Evolutionary conservation across 805 yeast genomes (phyloP), one percentile per base, ranked within the genome.

Genomic region (Pichia deserticola): DNA sequence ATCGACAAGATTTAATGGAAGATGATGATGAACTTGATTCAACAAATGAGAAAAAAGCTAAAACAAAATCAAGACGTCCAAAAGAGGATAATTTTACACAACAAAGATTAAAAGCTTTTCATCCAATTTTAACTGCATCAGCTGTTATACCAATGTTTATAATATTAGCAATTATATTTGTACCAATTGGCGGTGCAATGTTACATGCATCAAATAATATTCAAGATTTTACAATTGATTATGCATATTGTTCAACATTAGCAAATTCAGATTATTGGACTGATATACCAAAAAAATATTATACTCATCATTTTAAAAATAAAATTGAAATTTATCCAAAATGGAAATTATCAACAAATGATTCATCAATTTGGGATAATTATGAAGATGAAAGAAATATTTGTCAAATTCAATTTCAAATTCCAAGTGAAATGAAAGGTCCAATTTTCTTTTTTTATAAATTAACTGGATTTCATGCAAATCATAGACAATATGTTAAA

Each of bases 401-500:
- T 5, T 92, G 99, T 67, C 71, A 76, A 45, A 60, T 92, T 43
- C 83, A 82, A 61, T 93, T 92, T 67, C 76, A 79, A 52, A 69
- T 89, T 36, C 95, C 96, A 20, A 72, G 76, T 50, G 82, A 82
- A 46, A 72, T 92, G 63, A 78, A 82, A 33, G 79, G 84, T 3
- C 89, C 95, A 7, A 71, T 90, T 13, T 89, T 75, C 63, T 62
- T 89, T 54, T 93, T 85, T 68, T 92, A 92, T 70, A 81, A 82
- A 57, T 70, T 92, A 57, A 87, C 95, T 44, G 85, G 86, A 64
- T 93, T 92, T 66, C 88, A 75, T 66, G 96, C 95, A 62, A 92
- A 93, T 68, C 99, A 92, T 70, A 81, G 99, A 54, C 85, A 95
- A 57, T 93, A 86, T 63, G 97, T 89, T n/a, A 81, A 80, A 57